A percentile compares a stretch with the other conserved stretches of the same genome.
Conservation (phyloP, 2,329 filamentous ascomycete species). For the Ilyonectria destructans region DNA sequence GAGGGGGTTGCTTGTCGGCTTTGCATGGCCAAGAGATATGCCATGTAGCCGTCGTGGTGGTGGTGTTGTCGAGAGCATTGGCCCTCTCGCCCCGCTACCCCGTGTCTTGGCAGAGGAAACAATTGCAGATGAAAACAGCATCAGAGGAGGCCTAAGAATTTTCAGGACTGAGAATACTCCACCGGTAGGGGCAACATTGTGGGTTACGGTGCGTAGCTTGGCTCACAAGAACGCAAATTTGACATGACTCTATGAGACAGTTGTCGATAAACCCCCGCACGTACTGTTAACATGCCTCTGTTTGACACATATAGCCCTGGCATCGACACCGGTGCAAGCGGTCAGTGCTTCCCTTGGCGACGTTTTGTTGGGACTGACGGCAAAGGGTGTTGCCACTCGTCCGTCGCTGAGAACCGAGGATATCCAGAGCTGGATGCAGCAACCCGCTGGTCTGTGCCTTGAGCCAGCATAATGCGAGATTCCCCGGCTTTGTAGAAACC, state of each 20-base stretch:
- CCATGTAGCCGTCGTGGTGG: slow-evolving; percentile 7
- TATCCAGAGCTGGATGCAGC: slow-evolving; percentile 1
- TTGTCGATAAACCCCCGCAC: neutral
- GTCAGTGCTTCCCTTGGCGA: slow-evolving; percentile 14
- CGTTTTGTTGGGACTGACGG: slow-evolving; percentile 9
- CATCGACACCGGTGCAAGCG: slow-evolving; percentile 5
- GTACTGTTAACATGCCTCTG: neutral
- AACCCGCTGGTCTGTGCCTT: neutral
- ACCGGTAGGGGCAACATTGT: slow-evolving; percentile 6
- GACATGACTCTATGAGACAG: neutral
- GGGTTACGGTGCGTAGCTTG: slow-evolving; percentile 11
- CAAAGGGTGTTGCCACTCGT: slow-evolving; percentile 24
- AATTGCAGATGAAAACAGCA: neutral
- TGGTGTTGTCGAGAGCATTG: neutral
- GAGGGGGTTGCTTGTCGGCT: slow-evolving; percentile 12
- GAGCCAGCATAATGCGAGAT: slow-evolving; percentile 14
- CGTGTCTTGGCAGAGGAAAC: slow-evolving; percentile 10
- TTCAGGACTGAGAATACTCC: neutral
- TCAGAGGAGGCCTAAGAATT: neutral
- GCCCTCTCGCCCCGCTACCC: slow-evolving; percentile 20
- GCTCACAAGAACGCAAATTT: neutral
- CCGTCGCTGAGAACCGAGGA: slow-evolving; percentile 25
- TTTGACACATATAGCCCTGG: neutral
- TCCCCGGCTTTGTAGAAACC: slow-evolving; percentile 14
- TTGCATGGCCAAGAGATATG: slow-evolving; percentile 16